phyloP scores from a whole-genome alignment of 2,329 filamentous ascomycete species.

The Elsinoe necatrix region DNA sequence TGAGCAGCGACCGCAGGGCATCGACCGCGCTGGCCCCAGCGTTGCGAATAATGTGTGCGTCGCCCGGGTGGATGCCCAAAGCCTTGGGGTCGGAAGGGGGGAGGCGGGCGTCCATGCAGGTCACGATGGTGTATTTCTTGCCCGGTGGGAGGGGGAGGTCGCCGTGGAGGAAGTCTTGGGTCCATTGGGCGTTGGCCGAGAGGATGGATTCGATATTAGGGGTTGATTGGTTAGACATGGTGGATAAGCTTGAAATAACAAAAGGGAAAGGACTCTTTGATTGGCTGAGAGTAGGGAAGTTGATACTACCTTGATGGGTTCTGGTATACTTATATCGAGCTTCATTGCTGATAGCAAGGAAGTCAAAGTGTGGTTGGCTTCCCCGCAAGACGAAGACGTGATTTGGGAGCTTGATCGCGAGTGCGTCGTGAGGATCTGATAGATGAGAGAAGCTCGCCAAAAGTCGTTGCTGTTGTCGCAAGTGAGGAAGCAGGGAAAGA shows the following conservation, averaged over 20 bases:
- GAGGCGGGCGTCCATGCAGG: slow-evolving; percentile 73
- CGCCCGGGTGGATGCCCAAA: slow-evolving; percentile 63
- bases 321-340: slow-evolving; percentile 9
- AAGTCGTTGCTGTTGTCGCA: no score
- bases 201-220: slow-evolving; percentile 1
- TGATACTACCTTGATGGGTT: slow-evolving; percentile 9
- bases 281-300: neutral
- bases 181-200: neutral
- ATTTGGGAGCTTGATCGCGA: slow-evolving; percentile 5
- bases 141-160: slow-evolving; percentile 59
- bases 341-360: neutral
- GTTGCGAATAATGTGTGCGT: slow-evolving; percentile 67
- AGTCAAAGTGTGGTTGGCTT: neutral
- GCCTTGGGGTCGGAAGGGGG: slow-evolving; percentile 53
- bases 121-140: slow-evolving; percentile 59
- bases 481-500: no score
- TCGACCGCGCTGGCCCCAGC: slow-evolving; percentile 48
- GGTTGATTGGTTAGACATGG: slow-evolving; percentile 4
- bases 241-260: slow-evolving; percentile 11
- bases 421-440: neutral
- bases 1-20: slow-evolving; percentile 64
- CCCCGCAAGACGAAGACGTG: slow-evolving; percentile 2
- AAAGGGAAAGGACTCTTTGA: slow-evolving; percentile 26
- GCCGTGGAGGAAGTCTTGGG: slow-evolving; percentile 51
- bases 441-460: neutral